A percentile compares a stretch with the other conserved stretches of the same genome.
phyloP scores from a whole-genome alignment of 306 rosid genomes.

The Parietaria judaica region DNA sequence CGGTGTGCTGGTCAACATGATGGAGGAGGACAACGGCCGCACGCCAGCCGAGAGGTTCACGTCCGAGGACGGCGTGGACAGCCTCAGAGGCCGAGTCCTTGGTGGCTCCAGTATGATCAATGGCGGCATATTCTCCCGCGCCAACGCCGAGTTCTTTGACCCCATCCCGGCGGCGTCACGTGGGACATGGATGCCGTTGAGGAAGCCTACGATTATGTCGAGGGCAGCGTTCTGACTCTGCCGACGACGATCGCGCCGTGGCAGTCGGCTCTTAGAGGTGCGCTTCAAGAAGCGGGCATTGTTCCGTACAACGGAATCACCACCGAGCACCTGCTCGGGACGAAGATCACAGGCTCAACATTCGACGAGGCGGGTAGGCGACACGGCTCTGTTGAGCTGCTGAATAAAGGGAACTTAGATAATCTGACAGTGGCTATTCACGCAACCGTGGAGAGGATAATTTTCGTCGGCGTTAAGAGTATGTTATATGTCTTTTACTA shows the following conservation, averaged over 20 bases:
- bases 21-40: constrained; percentile 3
- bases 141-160: constrained; percentile 6
- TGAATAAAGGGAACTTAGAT: neutral
- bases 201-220: constrained; percentile 20
- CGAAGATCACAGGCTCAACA: constrained; percentile 7
- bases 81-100: constrained; percentile 19
- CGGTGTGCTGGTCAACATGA: neutral
- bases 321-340: constrained; percentile 11
- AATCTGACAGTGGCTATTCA: constrained; percentile 14
- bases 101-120: constrained; percentile 26
- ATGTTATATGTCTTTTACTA: too few relatives aligned
- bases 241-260: neutral
- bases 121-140: constrained; percentile 6
- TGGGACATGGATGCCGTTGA: constrained; percentile 19
- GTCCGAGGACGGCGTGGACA: constrained; percentile 20
- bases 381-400: constrained; percentile 8
- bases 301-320: constrained; percentile 15
- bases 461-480: constrained; percentile 4
- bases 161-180: neutral
- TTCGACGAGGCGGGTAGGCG: constrained; percentile 16
- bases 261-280: constrained; percentile 7
- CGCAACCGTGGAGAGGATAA: constrained; percentile 15
- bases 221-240: constrained; percentile 1
- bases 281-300: constrained; percentile 15
- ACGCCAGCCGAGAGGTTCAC: constrained; percentile 17